Evolutionary conservation across 768 basidiomycete species (phyloP).

Genomic region (Coprinopsis marcescibilis): DNA sequence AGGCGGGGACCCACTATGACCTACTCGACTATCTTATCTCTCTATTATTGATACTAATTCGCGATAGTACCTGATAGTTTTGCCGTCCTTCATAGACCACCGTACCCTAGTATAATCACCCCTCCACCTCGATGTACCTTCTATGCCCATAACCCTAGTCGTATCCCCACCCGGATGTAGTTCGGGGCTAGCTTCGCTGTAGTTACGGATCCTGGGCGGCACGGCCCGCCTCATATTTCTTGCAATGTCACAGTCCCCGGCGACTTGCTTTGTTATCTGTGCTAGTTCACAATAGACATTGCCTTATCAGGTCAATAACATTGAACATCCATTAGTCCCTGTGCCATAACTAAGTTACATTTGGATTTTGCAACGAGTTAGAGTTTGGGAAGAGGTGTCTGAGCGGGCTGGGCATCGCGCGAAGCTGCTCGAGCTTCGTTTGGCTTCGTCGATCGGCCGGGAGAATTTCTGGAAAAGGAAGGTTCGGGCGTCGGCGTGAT

Average conservation of each 20-base stretch:
- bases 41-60: slow-evolving; percentile 2
- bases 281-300: too few relatives aligned
- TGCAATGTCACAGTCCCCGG: background rate
- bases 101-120: background rate
- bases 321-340: too few relatives aligned
- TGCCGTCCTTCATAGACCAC: background rate
- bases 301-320: too few relatives aligned
- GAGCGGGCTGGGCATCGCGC: too few relatives aligned
- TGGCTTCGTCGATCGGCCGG: too few relatives aligned
- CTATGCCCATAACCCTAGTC: slow-evolving; percentile 2
- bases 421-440: too few relatives aligned
- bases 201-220: background rate
- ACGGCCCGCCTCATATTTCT: background rate
- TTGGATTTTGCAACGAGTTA: too few relatives aligned
- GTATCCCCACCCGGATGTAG: slow-evolving; percentile 2
- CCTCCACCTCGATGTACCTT: background rate
- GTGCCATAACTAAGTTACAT: too few relatives aligned
- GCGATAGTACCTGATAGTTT: background rate
- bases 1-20: background rate
- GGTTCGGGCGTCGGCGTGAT: too few relatives aligned
- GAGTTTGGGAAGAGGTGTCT: too few relatives aligned
- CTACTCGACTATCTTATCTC: background rate
- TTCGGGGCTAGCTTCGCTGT: slow-evolving; percentile 1
- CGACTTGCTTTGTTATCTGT: slow-evolving; percentile 3
- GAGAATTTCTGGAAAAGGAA: too few relatives aligned